phyloP scores from a whole-genome alignment of 306 rosid species.

The Cucurbita pepo region DNA sequence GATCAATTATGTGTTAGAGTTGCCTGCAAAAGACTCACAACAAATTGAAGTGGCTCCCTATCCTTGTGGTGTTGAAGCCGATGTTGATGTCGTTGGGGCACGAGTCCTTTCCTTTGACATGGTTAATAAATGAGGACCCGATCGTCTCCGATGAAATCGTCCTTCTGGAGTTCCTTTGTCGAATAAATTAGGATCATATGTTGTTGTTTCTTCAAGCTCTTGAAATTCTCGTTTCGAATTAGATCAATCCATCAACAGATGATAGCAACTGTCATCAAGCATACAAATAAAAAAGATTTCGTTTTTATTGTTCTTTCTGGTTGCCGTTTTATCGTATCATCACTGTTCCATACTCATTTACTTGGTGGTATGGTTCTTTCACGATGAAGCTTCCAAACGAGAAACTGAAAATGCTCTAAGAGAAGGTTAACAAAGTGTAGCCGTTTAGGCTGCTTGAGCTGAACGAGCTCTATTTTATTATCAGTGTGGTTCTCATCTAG shows the following conservation, averaged over 20 bases:
- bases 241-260: not conserved
- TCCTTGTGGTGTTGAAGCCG: not conserved
- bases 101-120: not conserved
- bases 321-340: not conserved
- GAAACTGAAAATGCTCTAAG: not conserved
- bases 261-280: not conserved
- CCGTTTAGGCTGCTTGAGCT: not conserved
- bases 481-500: not conserved
- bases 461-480: not conserved
- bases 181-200: conserved; percentile 5
- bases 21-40: not conserved
- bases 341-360: not conserved
- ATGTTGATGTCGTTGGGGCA: not conserved
- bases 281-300: not conserved
- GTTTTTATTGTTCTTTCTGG: not conserved
- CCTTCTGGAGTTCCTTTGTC: not conserved
- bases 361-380: not conserved
- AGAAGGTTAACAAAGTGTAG: not conserved
- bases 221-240: not conserved
- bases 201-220: not conserved
- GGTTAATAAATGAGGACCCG: not conserved
- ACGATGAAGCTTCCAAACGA: not conserved
- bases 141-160: not conserved
- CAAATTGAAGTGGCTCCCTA: not conserved
- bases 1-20: conserved; percentile 1